phyloP scores from a whole-genome alignment of 78 protist species.

The Thecamonas trahens region DNA sequence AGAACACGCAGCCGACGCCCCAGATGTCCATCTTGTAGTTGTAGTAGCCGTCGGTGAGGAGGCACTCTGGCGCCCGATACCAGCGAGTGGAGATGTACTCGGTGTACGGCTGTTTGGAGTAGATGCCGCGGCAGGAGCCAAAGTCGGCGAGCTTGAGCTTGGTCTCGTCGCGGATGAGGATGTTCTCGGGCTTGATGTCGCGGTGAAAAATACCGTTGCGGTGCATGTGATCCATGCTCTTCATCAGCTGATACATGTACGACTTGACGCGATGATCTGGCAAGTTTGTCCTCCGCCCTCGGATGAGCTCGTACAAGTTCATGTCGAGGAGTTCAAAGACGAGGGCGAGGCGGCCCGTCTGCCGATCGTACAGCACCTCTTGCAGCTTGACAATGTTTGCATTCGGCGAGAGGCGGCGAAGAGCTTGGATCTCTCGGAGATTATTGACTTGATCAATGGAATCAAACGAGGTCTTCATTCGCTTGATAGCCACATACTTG shows the following conservation, averaged over 20 bases:
- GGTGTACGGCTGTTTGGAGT: conserved; percentile 81
- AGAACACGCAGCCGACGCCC: conserved; percentile 72
- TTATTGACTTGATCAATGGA: conserved; percentile 66
- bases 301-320: conserved; percentile 82
- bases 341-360: conserved; percentile 66
- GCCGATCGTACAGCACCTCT: conserved; percentile 67
- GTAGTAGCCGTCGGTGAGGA: conserved; percentile 86
- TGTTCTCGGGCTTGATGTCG: conserved; percentile 90
- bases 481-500: conserved; percentile 70
- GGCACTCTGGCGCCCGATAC: conserved; percentile 87
- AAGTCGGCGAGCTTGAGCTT: conserved; percentile 77
- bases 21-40: conserved; percentile 86
- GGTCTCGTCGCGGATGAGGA: conserved; percentile 55
- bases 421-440: conserved; percentile 84
- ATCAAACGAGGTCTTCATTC: conserved; percentile 76
- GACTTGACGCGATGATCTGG: conserved; percentile 25
- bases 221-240: conserved; percentile 78
- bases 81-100: conserved; percentile 90
- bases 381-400: conserved; percentile 68
- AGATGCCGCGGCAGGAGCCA: conserved; percentile 80
- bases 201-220: conserved; percentile 80
- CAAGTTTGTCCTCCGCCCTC: conserved; percentile 52
- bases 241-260: conserved; percentile 71
- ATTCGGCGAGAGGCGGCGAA: conserved; percentile 62
- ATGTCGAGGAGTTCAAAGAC: conserved; percentile 86